Evolutionary conservation across 495 filamentous ascomycete genomes (phyloP), one percentile per base, ranked within the genome.

Genomic region (Talaromyces stipitatus): DNA sequence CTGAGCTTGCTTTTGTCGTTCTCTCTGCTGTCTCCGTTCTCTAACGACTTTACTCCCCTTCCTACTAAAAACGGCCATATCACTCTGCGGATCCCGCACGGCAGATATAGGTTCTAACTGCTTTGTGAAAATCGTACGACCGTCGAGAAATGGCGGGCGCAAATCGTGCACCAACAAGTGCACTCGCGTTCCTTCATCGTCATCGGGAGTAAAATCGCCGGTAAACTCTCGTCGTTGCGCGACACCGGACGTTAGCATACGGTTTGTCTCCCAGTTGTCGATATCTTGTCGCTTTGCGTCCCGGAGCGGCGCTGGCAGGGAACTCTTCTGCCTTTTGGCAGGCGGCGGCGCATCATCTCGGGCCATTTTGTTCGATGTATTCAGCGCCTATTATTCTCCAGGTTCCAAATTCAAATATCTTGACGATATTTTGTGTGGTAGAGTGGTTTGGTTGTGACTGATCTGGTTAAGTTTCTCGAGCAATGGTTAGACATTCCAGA

Each of bases 211-310:
- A 58, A 95, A 92, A 61, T 92, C 90, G 22, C 80, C 78, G 28
- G 86, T 85, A 61, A 88, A 82, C 62, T 92, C 88, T 59, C 89
- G 78, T 69, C 92, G 75, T 69, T 97, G 95, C 14, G 95, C 95
- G 48, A 97, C 92, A 53, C 91, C 92, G 11, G 91, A 96, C 0
- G 91, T 95, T 43, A 97, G 84, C 95, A 99, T 97, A 33, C 94
- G 89, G 72, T 99, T 97, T 14, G 91, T 92, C 68, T 98, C 94
- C 94, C 94, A 98, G 26, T 90, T 91, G 77, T 98, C 94, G 23
- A 88, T 87, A 66, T 97, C 94, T 67, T 91, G 92, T 72, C 95
- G 90, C 69, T 87, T 92, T 67, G 73, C 75, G 56, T 78, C 71
- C 62, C 72, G 73, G n/a, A 76, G 62, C 16, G 66, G 63, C 46